Percentiles rank a stretch among this genome's conserved stretches.
Conservation (phyloP, 2,329 filamentous ascomycete genomes). For the Hypocrella siamensis region DNA sequence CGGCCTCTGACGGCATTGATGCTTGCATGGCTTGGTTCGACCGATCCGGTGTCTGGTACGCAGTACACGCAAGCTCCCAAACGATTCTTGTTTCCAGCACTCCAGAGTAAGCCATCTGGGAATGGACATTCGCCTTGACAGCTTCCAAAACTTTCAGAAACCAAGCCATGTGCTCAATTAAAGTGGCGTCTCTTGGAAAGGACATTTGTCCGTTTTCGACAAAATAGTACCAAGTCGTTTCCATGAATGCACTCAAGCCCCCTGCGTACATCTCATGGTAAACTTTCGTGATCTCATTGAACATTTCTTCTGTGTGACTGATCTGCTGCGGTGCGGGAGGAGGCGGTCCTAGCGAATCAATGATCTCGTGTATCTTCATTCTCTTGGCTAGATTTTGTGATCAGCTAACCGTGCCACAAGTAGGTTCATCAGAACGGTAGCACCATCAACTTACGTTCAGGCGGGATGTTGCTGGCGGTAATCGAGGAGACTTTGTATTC, state of each 20-base stretch:
- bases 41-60: slow-evolving; percentile 21
- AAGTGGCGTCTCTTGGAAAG: slow-evolving; percentile 34
- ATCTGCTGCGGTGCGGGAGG: slow-evolving; percentile 35
- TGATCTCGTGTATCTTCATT: slow-evolving; percentile 61
- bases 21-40: slow-evolving; percentile 16
- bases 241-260: slow-evolving; percentile 60
- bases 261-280: slow-evolving; percentile 64
- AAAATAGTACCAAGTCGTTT: slow-evolving; percentile 67
- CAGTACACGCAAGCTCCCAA: slow-evolving; percentile 42
- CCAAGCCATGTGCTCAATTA: slow-evolving; percentile 51
- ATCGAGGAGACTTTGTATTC: slow-evolving; percentile 9
- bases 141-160: slow-evolving; percentile 42
- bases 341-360: slow-evolving; percentile 42
- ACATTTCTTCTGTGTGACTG: slow-evolving; percentile 30
- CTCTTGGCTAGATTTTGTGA: slow-evolving; percentile 23
- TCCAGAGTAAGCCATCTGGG: slow-evolving; percentile 36
- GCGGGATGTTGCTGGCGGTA: slow-evolving; percentile 19
- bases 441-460: slow-evolving; percentile 29
- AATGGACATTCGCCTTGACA: slow-evolving; percentile 31
- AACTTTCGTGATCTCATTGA: slow-evolving; percentile 54
- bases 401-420: too few relatives aligned
- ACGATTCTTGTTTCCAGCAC: slow-evolving; percentile 42
- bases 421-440: too few relatives aligned
- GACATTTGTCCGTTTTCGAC: slow-evolving; percentile 26
- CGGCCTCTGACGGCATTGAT: slow-evolving; percentile 34